phyloP scores from a whole-genome alignment of 129 eudicot species.

The Cynara cardunculus region DNA sequence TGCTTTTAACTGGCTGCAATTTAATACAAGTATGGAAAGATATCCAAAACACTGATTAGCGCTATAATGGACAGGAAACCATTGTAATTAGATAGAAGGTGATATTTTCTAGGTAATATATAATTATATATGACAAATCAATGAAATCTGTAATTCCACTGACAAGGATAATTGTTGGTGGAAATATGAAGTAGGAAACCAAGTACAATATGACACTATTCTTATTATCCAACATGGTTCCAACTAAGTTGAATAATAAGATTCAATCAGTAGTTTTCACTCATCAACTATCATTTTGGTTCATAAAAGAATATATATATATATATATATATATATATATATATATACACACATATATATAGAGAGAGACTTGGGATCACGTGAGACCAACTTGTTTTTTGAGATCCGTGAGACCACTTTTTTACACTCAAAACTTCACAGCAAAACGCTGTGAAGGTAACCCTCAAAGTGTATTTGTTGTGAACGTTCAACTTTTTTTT shows the following conservation, averaged over 20 bases:
- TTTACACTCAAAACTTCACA: too few relatives aligned
- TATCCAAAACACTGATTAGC: neutral
- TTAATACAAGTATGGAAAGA: neutral
- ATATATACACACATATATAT: too few relatives aligned
- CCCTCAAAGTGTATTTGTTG: too few relatives aligned
- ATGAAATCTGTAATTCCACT: neutral
- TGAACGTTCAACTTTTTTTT: too few relatives aligned
- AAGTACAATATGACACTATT: neutral
- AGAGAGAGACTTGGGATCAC: too few relatives aligned
- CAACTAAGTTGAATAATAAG: neutral
- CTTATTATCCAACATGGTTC: neutral
- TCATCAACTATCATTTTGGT: neutral
- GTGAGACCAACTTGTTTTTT: too few relatives aligned
- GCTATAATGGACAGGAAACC: neutral
- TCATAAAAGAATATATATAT: too few relatives aligned
- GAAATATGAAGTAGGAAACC: neutral
- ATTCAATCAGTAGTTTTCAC: too few relatives aligned
- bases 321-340: too few relatives aligned
- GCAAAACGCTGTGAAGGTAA: too few relatives aligned
- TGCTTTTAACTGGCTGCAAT: constrained; percentile 60
- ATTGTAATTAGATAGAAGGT: neutral
- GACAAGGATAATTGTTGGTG: neutral
- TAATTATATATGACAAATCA: neutral
- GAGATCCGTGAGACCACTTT: too few relatives aligned
- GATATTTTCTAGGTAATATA: neutral